A percentile compares a stretch with the other conserved stretches of the same genome.
These are phyloP conservation scores for Kuraishia ogatae DNA, from an alignment of 805 yeast genomes.

Conservation along the genomic window DNA sequence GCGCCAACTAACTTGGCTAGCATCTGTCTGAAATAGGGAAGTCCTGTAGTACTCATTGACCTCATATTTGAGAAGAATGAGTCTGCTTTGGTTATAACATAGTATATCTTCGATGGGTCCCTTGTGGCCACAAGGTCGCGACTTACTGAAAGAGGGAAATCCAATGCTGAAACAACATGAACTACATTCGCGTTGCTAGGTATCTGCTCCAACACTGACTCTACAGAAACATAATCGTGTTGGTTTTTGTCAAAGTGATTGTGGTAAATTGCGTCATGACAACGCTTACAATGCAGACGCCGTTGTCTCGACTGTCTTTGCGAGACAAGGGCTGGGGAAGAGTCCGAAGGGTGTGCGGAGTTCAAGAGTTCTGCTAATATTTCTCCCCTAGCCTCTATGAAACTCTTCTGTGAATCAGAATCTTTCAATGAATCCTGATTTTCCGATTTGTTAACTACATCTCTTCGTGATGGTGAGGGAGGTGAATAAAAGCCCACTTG, in stretches of 20 bases:
- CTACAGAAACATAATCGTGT: conserved; percentile 20
- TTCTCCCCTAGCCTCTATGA: neutral
- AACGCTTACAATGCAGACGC: conserved; percentile 37
- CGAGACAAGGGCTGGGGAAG: neutral
- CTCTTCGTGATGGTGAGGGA: neutral
- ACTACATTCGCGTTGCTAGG: conserved; percentile 41
- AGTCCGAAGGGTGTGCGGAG: too few relatives aligned
- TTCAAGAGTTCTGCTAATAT: neutral
- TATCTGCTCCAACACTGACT: conserved; percentile 23
- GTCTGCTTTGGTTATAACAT: conserved; percentile 31
- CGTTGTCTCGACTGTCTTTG: neutral
- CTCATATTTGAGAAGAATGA: conserved; percentile 20
- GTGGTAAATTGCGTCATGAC: conserved; percentile 42
- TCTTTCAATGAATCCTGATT: neutral
- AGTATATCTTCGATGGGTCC: conserved; percentile 26
- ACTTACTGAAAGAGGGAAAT: conserved; percentile 60
- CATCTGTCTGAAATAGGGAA: conserved; percentile 22
- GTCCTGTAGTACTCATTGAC: conserved; percentile 12
- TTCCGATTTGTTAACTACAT: neutral
- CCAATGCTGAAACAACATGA: conserved; percentile 57
- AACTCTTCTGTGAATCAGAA: neutral
- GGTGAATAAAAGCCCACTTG: conserved; percentile 34
- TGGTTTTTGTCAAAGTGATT: conserved; percentile 28
- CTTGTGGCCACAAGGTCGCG: conserved; percentile 24
- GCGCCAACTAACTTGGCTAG: conserved; percentile 20